phyloP scores from a whole-genome alignment of 2,329 filamentous ascomycete species.

The Graphium sp. region DNA sequence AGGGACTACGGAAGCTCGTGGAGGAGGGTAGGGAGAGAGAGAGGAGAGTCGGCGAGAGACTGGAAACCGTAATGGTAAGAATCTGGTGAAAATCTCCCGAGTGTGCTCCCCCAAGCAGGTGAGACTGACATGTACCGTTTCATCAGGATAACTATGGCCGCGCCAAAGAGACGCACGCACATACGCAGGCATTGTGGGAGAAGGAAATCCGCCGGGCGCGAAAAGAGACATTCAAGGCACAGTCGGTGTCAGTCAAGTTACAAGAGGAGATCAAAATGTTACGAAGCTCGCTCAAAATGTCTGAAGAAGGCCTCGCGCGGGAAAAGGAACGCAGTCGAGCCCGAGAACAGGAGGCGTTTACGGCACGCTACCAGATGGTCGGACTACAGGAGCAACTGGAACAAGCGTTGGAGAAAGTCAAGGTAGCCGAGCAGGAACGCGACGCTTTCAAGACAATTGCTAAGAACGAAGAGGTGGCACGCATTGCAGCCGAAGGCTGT shows the following conservation, averaged over 20 bases:
- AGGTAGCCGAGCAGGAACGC: conserved; percentile 54
- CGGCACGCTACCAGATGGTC: conserved; percentile 47
- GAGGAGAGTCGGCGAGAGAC: conserved; percentile 45
- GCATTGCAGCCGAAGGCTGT: conserved; percentile 54
- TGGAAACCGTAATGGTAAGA: conserved; percentile 54
- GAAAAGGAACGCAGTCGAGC: conserved; percentile 45
- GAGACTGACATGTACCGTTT: background rate
- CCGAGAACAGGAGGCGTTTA: conserved; percentile 53
- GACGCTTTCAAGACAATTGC: conserved; percentile 57
- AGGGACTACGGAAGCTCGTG: conserved; percentile 34
- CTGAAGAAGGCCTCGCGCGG: conserved; percentile 41
- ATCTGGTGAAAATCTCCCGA: background rate
- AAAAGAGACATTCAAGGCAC: conserved; percentile 62
- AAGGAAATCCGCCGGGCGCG: conserved; percentile 54
- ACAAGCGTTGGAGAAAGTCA: conserved; percentile 43
- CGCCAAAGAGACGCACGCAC: conserved; percentile 51
- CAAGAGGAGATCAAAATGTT: conserved; percentile 56
- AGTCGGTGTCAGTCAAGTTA: conserved; percentile 51
- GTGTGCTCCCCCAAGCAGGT: background rate
- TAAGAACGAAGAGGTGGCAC: conserved; percentile 56
- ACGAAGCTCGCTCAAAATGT: conserved; percentile 32
- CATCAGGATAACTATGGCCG: conserved; percentile 51
- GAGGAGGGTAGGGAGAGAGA: conserved; percentile 53
- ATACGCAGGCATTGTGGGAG: conserved; percentile 52
- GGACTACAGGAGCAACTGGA: conserved; percentile 50